Evolutionary conservation across 78 protist species (phyloP), one percentile per base, ranked within the genome.

Genomic region (Pelomyxa schiedti): DNA sequence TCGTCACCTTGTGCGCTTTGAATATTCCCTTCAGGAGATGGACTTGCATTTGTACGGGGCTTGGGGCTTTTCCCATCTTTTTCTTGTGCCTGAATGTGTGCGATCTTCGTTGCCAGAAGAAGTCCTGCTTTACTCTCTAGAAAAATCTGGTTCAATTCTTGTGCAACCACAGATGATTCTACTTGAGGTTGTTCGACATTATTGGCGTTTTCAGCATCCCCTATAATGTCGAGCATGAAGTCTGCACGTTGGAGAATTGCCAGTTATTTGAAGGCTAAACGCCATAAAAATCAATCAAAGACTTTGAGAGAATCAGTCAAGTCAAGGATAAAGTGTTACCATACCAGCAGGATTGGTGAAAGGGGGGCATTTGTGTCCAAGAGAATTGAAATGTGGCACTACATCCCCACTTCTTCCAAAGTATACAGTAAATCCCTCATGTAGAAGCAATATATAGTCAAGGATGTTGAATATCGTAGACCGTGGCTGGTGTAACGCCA

Each of bases 401-500:
- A 8, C 5, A n/a, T 5, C 5, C 38, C 8, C 32, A 6, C 42
- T 6, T 6, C 42, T 30, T 8, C 69, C 69, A 36, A 24, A 9
- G 69, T 66, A 66, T n/a, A 66, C 38, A n/a, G 8, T 6, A 30
- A 7, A 36, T 8, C 69, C 69, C 29, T 9, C 8, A 24, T 66
- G 69, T n/a, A 66, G 5, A 36, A 66, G 9, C 69, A 66, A 6
- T 6, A 66, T 30, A 5, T 8, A 30, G 69, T 66, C 69, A 8
- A 66, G 32, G 7, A 66, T 7, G 69, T 7, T 7, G 9, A 66
- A 66, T 30, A 66, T 66, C 32, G 58, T 16, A 16, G 58, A 69
- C 16, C 73, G 16, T 4, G 89, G 89, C 47, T 85, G 89, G 76
- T 85, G 89, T 24, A 85, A n/a, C n/a, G n/a, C n/a, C n/a, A n/a